Evolutionary conservation across 2,329 filamentous ascomycete species (phyloP).

Genomic region (Aureobasidium sp.): DNA sequence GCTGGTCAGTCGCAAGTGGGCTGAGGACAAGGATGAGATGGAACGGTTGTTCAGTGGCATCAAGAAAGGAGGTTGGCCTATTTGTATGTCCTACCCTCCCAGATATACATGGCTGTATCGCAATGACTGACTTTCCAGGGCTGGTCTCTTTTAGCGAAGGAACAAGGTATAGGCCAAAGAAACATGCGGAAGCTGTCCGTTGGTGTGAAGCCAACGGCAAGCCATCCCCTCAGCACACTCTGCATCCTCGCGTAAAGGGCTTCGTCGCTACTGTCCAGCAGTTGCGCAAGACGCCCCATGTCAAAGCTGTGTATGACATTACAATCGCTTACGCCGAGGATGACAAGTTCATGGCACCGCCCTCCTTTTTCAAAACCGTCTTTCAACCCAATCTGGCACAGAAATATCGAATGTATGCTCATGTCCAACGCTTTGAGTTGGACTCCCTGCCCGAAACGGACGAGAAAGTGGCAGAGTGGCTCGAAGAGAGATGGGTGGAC

Average conservation of each 20-base stretch:
- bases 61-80: conserved; percentile 41
- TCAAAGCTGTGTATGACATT: conserved; percentile 34
- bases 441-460: conserved; percentile 24
- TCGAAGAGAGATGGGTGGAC: conserved; percentile 31
- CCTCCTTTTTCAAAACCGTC: conserved; percentile 28
- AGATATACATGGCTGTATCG: not conserved
- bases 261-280: conserved; percentile 55
- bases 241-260: conserved; percentile 55
- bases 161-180: conserved; percentile 51
- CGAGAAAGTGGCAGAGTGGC: conserved; percentile 28
- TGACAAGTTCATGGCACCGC: conserved; percentile 27
- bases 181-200: conserved; percentile 43
- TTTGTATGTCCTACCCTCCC: conserved; percentile 41
- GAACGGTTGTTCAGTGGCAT: conserved; percentile 52
- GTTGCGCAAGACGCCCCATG: conserved; percentile 32
- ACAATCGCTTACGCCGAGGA: conserved; percentile 32
- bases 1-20: conserved; percentile 55
- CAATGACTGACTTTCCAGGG: conserved; percentile 32
- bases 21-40: conserved; percentile 50
- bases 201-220: conserved; percentile 49
- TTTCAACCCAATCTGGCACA: conserved; percentile 21
- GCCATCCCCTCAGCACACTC: conserved; percentile 49
- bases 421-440: conserved; percentile 28
- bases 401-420: conserved; percentile 28
- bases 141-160: conserved; percentile 59